phyloP scores from a whole-genome alignment of 148 eudicot genomes.

The Fallopia convolvulus region DNA sequence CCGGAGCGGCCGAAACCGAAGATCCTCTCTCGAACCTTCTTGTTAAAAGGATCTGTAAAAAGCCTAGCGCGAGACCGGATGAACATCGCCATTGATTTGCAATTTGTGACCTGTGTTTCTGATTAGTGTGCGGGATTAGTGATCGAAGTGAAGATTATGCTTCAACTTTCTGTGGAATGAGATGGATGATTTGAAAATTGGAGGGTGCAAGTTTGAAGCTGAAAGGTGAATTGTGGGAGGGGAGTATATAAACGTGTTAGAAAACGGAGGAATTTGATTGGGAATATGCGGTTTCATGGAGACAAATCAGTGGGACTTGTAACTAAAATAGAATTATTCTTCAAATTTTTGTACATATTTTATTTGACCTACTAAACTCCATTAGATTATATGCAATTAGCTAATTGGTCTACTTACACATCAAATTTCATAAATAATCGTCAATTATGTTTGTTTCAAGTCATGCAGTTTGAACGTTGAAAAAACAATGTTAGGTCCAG shows the following conservation, averaged over 20 bases:
- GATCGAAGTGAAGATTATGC: not conserved
- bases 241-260: not conserved
- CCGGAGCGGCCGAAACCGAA: not conserved
- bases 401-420: too few species aligned
- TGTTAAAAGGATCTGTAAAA: not conserved
- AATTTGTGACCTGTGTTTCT: not conserved
- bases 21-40: not conserved
- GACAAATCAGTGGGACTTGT: not conserved
- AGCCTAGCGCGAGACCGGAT: slow-evolving; percentile 21
- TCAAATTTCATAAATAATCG: too few species aligned
- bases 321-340: not conserved
- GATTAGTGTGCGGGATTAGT: not conserved
- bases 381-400: too few species aligned
- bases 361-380: not conserved
- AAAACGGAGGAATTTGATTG: not conserved
- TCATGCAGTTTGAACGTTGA: too few species aligned
- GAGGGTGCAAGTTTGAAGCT: not conserved
- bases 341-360: not conserved
- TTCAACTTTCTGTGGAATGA: not conserved
- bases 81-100: slow-evolving; percentile 29
- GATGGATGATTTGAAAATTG: not conserved
- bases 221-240: not conserved
- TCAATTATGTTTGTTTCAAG: too few species aligned
- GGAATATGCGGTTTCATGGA: not conserved
- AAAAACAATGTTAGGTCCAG: too few species aligned